Evolutionary conservation across 1,284 basidiomycete species (phyloP).

Genomic region (Golubevia sp.): DNA sequence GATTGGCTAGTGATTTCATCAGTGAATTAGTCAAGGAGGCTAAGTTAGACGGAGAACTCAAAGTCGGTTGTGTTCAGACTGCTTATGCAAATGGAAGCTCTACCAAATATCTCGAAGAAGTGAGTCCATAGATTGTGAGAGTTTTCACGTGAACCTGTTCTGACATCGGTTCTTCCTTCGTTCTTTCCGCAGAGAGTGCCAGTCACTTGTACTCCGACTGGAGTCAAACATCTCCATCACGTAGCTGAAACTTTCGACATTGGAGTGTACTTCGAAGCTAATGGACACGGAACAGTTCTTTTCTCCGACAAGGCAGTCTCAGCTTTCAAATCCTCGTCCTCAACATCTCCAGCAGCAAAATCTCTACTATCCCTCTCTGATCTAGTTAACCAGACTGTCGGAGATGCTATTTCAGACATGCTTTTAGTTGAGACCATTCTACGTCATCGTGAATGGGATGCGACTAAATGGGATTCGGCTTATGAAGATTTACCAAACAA

Average conservation of each 20-base stretch:
- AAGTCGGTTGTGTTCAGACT: slow-evolving; percentile 81
- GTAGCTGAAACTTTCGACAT: slow-evolving; percentile 92
- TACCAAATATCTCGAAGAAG: slow-evolving; percentile 73
- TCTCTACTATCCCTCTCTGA: slow-evolving; percentile 68
- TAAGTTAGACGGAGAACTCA: slow-evolving; percentile 29
- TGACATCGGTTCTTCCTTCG: not conserved
- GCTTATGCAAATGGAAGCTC: slow-evolving; percentile 98
- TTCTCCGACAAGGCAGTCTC: slow-evolving; percentile 69
- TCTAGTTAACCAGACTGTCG: slow-evolving; percentile 97
- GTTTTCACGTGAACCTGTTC: slow-evolving; percentile 1
- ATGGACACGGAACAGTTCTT: slow-evolving; percentile 96
- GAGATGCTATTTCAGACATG: slow-evolving; percentile 95
- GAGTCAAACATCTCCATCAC: slow-evolving; percentile 97
- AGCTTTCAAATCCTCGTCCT: slow-evolving; percentile 48
- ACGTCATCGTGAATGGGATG: slow-evolving; percentile 67
- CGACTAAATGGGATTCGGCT: slow-evolving; percentile 86
- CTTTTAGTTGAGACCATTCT: slow-evolving; percentile 92
- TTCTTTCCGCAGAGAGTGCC: slow-evolving; percentile 73
- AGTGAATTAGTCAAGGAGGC: slow-evolving; percentile 76
- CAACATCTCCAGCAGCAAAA: slow-evolving; percentile 65
- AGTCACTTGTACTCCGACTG: slow-evolving; percentile 92
- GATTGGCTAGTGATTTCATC: slow-evolving; percentile 89
- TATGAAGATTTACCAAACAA: slow-evolving; percentile 95
- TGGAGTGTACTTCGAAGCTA: slow-evolving; percentile 99
- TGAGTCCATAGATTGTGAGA: slow-evolving; percentile 61